Base-by-base conservation (phyloP, 768 basidiomycete species). In the Suillus fuscotomentosus region DNA sequence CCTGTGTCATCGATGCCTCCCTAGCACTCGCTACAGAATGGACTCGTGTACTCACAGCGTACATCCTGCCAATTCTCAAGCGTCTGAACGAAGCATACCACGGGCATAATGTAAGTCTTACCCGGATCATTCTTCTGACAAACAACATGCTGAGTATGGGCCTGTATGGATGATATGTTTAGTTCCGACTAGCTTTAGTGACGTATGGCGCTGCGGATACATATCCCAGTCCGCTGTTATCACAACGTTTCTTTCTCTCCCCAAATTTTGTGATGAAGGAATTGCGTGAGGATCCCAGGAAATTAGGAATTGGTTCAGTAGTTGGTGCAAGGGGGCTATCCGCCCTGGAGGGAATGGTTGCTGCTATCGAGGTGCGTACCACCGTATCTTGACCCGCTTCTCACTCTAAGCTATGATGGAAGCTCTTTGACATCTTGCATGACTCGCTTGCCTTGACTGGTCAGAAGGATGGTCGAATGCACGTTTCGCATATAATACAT, bases 301-400 rank as follows among this genome's bases (percentile, higher is more conserved):
- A 79, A 39, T 74, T 88, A 7, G 89, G 88, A 2, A 78, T 91
- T 20, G 89, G 89, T 3, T 80, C 78, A 53, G 80, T 81, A 9
- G 83, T 83, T 7, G 81, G 80, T 1, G 70, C 72, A 9, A 72
- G 72, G 36, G 89, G 89, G 1, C 82, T 90, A 83, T 87, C 88
- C 34, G 86, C 87, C 5, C 75, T 92, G 8, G 91, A 92, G 64
- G 91, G 87, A 9, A 72, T 90, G 14, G 86, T 89, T 15, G 87
- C 89, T 20, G 87, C 86, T 39, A 74, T 91, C 27, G 90, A 92
- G 81, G 90, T 90, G 77, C 69, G 50, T 24, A 14, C 3, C 17
- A n/a, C 41, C n/a, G 15, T 50, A n/a, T n/a, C 22, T 51, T 24
- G 15, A 5, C 11, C 41, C 17, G 9, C 48, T 10, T 56, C 56